Evolutionary conservation across 768 basidiomycete genomes (phyloP).

Genomic region (Pleurotus citrinopileatus): DNA sequence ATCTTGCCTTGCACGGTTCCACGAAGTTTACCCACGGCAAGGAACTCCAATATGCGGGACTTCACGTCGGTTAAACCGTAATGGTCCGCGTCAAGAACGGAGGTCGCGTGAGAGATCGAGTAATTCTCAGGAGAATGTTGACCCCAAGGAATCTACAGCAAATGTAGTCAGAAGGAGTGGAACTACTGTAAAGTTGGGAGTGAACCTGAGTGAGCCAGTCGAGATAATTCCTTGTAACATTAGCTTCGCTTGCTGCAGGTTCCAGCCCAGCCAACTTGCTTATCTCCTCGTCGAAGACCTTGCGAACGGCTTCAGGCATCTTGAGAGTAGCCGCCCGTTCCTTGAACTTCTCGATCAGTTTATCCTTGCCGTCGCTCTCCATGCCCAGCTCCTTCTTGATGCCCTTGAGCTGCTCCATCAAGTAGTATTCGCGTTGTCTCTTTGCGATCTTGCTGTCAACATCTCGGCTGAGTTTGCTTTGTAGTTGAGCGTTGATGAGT

Average conservation of each 20-base stretch:
- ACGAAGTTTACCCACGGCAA: constrained; percentile 91
- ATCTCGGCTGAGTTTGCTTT: constrained; percentile 88
- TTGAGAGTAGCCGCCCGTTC: constrained; percentile 77
- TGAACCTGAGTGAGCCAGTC: constrained; percentile 87
- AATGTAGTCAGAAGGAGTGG: constrained; percentile 4
- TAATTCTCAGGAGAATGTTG: constrained; percentile 92
- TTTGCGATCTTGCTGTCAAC: constrained; percentile 95
- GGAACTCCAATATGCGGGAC: constrained; percentile 91
- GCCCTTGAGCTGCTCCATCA: constrained; percentile 95
- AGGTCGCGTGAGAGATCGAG: constrained; percentile 76
- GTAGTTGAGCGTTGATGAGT: constrained; percentile 93
- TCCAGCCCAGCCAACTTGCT: constrained; percentile 87
- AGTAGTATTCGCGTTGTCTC: constrained; percentile 89
- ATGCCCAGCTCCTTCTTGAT: constrained; percentile 96
- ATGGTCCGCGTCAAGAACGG: constrained; percentile 91
- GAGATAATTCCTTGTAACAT: constrained; percentile 91
- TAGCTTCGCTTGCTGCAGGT: constrained; percentile 88
- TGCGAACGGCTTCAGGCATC: constrained; percentile 87
- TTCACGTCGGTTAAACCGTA: constrained; percentile 93
- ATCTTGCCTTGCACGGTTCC: constrained; percentile 98
- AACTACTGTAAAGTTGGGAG: constrained; percentile 11
- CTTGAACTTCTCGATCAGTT: constrained; percentile 88
- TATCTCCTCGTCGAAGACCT: constrained; percentile 96
- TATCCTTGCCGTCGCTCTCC: constrained; percentile 94
- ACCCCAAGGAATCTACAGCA: constrained; percentile 89